A percentile compares a stretch with the other conserved stretches of the same genome.
Conservation (phyloP, 805 yeast species). For the Kuraishia piskuri region DNA sequence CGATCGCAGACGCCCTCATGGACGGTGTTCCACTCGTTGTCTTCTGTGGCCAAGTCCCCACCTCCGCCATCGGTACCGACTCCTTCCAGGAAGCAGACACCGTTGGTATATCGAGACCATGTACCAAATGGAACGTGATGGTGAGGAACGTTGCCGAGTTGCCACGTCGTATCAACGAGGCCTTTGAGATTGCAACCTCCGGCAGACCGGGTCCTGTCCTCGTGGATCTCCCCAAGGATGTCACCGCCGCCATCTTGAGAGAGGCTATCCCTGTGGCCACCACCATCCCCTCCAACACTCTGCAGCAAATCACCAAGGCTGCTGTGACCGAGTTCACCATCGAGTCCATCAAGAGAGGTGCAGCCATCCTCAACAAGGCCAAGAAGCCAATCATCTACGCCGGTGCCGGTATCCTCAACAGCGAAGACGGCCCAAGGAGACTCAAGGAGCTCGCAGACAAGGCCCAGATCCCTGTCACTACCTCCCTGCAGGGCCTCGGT, state of each 20-base stretch:
- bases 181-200: conserved; percentile 90
- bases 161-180: conserved; percentile 94
- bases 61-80: conserved; percentile 93
- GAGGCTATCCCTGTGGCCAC: conserved; percentile 76
- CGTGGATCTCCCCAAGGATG: conserved; percentile 97
- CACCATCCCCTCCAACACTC: conserved; percentile 68
- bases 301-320: conserved; percentile 59
- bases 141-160: conserved; percentile 90
- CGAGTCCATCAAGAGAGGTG: conserved; percentile 69
- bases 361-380: conserved; percentile 69
- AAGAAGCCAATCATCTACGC: conserved; percentile 85
- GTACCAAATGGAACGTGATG: conserved; percentile 99
- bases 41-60: conserved; percentile 95
- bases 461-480: conserved; percentile 92
- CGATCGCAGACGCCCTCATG: conserved; percentile 94
- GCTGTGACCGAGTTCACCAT: conserved; percentile 68
- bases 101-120: conserved; percentile 90
- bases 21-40: conserved; percentile 98
- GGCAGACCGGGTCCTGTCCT: conserved; percentile 99
- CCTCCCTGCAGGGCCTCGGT: conserved; percentile 90
- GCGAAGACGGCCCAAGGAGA: conserved; percentile 70
- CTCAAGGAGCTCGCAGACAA: conserved; percentile 82
- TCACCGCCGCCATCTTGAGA: conserved; percentile 84
- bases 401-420: conserved; percentile 83
- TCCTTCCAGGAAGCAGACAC: conserved; percentile 99